Evolutionary conservation across 805 yeast genomes (phyloP).

Genomic region (Saccharomycopsis olivae): DNA sequence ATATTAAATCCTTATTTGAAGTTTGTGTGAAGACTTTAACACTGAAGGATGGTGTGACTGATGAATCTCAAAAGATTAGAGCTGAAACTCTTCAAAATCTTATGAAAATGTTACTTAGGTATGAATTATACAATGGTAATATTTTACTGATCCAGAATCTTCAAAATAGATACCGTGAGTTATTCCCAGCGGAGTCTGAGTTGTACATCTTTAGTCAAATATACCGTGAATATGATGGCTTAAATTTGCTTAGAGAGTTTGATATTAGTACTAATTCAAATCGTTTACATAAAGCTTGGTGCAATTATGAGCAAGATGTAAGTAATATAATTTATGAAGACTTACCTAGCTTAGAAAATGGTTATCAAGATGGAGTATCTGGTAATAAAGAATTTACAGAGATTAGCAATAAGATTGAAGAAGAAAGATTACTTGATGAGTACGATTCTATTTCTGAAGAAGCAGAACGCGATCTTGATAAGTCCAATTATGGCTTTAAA

Average conservation of each 20-base stretch:
- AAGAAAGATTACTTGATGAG: slow-evolving; percentile 6
- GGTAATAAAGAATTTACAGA: background rate
- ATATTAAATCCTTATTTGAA: slow-evolving; percentile 77
- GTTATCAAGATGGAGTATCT: background rate
- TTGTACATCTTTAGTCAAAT: slow-evolving; percentile 13
- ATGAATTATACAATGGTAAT: slow-evolving; percentile 64
- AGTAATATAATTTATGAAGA: background rate
- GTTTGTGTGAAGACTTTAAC: slow-evolving; percentile 44
- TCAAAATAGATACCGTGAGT: slow-evolving; percentile 52
- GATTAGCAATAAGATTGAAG: slow-evolving; percentile 3
- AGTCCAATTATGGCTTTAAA: slow-evolving; percentile 11
- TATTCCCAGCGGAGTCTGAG: slow-evolving; percentile 48
- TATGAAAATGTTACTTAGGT: slow-evolving; percentile 49
- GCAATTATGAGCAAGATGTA: slow-evolving; percentile 6
- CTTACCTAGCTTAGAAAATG: background rate
- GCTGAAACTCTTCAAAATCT: slow-evolving; percentile 33
- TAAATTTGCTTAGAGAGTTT: slow-evolving; percentile 21
- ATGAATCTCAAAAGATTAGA: slow-evolving; percentile 9
- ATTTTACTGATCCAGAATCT: slow-evolving; percentile 54
- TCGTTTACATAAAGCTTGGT: slow-evolving; percentile 2
- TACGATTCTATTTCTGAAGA: slow-evolving; percentile 1
- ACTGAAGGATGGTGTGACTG: slow-evolving; percentile 20
- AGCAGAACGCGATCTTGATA: slow-evolving; percentile 1
- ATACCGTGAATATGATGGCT: slow-evolving; percentile 14
- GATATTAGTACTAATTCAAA: slow-evolving; percentile 11